These are phyloP conservation scores for Eutypella sp. DNA, from an alignment of 2,329 filamentous ascomycete genomes.

Conservation along the genomic window DNA sequence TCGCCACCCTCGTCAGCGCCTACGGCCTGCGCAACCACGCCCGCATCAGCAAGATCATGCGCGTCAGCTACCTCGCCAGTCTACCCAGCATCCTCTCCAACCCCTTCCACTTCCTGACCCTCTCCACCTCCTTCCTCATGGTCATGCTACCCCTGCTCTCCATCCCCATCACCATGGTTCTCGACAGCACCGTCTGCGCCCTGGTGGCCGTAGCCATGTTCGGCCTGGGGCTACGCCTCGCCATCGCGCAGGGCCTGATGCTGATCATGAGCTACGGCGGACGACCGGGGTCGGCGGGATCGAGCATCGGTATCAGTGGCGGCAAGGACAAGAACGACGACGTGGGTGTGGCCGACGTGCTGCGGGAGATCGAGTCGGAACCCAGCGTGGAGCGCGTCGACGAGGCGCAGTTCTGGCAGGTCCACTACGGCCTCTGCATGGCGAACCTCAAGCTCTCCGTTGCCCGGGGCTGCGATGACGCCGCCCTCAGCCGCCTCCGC, in stretches of 20 bases:
- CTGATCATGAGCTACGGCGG: slow-evolving; percentile 83
- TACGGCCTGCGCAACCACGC: slow-evolving; percentile 86
- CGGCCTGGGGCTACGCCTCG: slow-evolving; percentile 74
- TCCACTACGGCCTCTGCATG: slow-evolving; percentile 95
- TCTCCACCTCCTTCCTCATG: slow-evolving; percentile 78
- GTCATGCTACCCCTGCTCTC: slow-evolving; percentile 78
- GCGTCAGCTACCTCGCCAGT: slow-evolving; percentile 74
- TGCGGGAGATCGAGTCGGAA: slow-evolving; percentile 80
- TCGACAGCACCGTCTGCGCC: slow-evolving; percentile 77
- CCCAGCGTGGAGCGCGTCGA: slow-evolving; percentile 72
- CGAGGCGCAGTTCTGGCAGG: slow-evolving; percentile 96
- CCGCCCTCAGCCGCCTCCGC: slow-evolving; percentile 66
- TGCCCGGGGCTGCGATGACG: slow-evolving; percentile 59
- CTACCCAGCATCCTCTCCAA: slow-evolving; percentile 87
- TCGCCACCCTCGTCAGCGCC: slow-evolving; percentile 78
- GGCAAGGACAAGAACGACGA: slow-evolving; percentile 29
- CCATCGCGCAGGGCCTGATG: slow-evolving; percentile 85
- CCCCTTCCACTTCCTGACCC: slow-evolving; percentile 88
- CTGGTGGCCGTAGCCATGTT: slow-evolving; percentile 88
- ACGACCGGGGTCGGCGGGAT: slow-evolving; percentile 13
- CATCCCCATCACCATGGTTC: slow-evolving; percentile 73
- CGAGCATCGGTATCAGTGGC: slow-evolving; percentile 21
- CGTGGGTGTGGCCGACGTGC: slow-evolving; percentile 62
- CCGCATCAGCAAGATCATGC: slow-evolving; percentile 87
- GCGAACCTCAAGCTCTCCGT: slow-evolving; percentile 83